Percentiles rank a stretch among this genome's conserved stretches.
Evolutionary conservation across 495 filamentous ascomycete species (phyloP).

Genomic region (Lasiosphaeria hispida): DNA sequence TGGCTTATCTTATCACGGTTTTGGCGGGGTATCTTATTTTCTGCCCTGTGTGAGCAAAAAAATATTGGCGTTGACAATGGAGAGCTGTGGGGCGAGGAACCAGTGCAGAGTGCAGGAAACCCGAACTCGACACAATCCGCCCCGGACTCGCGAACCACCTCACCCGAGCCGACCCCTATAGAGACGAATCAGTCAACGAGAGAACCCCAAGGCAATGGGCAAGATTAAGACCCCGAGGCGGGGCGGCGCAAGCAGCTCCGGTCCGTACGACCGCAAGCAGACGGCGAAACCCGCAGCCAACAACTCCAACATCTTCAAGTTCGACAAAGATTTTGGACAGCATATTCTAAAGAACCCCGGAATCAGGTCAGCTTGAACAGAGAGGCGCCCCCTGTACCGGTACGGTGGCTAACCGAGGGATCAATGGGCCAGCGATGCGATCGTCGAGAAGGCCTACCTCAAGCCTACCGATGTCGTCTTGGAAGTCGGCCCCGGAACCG

Average conservation of each 20-base stretch:
- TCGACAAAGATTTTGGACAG: constrained; percentile 62
- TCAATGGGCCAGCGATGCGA: constrained; percentile 71
- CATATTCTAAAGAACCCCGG: constrained; percentile 96
- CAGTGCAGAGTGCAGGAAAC: constrained; percentile 1
- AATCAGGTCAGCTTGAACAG: constrained; percentile 47
- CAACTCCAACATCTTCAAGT: constrained; percentile 80
- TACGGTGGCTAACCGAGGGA: not conserved
- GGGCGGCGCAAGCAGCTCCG: constrained; percentile 46
- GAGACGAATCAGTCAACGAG: not conserved
- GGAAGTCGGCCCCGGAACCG: constrained; percentile 41
- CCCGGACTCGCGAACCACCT: not conserved
- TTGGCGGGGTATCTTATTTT: constrained; percentile 30
- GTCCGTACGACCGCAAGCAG: constrained; percentile 56
- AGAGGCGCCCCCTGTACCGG: not conserved
- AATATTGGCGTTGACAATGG: constrained; percentile 4
- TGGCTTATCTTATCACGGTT: constrained; percentile 26
- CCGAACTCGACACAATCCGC: constrained; percentile 1
- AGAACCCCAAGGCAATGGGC: constrained; percentile 42
- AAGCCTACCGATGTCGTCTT: constrained; percentile 79
- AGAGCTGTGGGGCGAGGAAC: not conserved
- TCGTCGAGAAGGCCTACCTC: constrained; percentile 78
- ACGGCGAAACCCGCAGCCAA: constrained; percentile 38
- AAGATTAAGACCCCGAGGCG: constrained; percentile 63
- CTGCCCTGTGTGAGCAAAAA: constrained; percentile 24
- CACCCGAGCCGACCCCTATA: not conserved